Conservation (phyloP, 805 yeast genomes). For the Metschnikowia noctiluminum region DNA sequence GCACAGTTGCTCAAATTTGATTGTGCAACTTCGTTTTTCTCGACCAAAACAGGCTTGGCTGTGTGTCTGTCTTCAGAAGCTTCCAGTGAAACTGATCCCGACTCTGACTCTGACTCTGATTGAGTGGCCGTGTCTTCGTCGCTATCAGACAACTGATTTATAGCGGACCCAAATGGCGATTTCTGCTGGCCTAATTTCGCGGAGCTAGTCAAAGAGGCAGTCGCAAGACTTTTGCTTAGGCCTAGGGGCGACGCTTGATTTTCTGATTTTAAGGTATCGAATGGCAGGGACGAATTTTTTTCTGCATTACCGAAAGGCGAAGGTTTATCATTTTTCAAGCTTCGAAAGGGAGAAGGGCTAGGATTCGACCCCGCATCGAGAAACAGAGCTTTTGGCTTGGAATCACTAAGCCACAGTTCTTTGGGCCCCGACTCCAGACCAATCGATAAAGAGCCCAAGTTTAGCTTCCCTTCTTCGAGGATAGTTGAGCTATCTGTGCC, state of each 20-base stretch:
- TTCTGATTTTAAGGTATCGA: background rate
- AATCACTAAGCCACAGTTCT: background rate
- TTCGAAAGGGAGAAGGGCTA: no score
- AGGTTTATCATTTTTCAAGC: background rate
- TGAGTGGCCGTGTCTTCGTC: conserved; percentile 2
- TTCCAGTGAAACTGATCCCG: background rate
- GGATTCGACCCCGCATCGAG: background rate
- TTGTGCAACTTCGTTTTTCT: background rate
- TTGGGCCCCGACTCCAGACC: background rate
- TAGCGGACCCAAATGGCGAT: background rate
- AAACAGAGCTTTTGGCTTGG: background rate
- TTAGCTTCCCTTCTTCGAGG: background rate
- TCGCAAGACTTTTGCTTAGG: background rate
- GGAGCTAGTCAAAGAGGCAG: background rate
- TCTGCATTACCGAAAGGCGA: background rate
- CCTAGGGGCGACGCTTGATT: background rate
- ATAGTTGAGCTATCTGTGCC: background rate
- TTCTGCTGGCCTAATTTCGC: background rate
- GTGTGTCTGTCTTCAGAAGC: background rate
- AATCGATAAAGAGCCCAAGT: background rate
- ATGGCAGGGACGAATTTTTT: background rate
- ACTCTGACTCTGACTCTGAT: conserved; percentile 4
- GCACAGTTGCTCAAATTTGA: background rate
- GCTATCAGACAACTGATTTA: conserved; percentile 3
- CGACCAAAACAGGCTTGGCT: background rate